Percentiles rank a stretch among this genome's conserved stretches.
phyloP scores from a whole-genome alignment of 2,329 filamentous ascomycete species.

The Aspergillus ibericus region DNA sequence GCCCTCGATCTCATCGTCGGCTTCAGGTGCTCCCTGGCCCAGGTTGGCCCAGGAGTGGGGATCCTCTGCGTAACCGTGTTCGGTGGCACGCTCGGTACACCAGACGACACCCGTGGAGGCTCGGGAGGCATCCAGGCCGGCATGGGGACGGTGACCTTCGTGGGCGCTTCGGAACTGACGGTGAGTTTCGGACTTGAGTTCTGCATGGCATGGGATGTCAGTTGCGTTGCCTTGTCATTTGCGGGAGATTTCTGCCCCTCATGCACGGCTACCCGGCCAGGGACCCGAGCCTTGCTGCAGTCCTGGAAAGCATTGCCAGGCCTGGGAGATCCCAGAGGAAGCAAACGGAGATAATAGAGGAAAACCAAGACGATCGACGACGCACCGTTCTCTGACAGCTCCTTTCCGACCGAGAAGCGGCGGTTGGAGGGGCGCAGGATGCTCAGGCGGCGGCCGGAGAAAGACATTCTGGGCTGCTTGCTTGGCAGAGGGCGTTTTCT shows the following conservation, averaged over 20 bases:
- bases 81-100: slow-evolving; percentile 68
- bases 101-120: slow-evolving; percentile 93
- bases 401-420: slow-evolving; percentile 46
- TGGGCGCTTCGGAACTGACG: slow-evolving; percentile 86
- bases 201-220: slow-evolving; percentile 46
- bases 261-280: background rate
- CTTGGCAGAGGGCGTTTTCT: background rate
- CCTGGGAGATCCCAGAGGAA: background rate
- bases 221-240: background rate
- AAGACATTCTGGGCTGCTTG: slow-evolving; percentile 40
- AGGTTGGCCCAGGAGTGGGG: slow-evolving; percentile 87
- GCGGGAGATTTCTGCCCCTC: background rate
- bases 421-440: slow-evolving; percentile 41
- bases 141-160: slow-evolving; percentile 86
- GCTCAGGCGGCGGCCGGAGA: slow-evolving; percentile 48
- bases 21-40: slow-evolving; percentile 90
- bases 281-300: background rate
- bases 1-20: slow-evolving; percentile 87
- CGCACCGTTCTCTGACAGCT: slow-evolving; percentile 49
- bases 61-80: slow-evolving; percentile 83
- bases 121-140: slow-evolving; percentile 82
- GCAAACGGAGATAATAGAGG: background rate
- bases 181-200: slow-evolving; percentile 80
- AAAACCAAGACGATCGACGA: slow-evolving; percentile 9
- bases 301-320: background rate